phyloP scores from a whole-genome alignment of 352 stramenopile genomes.

The Detonula confervacea region DNA sequence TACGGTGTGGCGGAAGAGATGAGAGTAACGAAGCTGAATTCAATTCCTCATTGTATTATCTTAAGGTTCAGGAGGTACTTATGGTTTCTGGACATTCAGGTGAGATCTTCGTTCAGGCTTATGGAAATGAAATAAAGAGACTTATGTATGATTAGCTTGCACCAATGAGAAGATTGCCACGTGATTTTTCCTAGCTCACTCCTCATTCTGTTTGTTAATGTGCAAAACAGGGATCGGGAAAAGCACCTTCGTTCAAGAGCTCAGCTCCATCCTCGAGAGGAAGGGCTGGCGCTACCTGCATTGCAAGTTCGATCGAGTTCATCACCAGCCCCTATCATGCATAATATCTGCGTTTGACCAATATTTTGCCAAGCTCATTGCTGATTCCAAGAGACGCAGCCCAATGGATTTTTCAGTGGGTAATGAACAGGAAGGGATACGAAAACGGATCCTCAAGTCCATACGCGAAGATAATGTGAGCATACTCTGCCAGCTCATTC shows the following conservation, averaged over 20 bases:
- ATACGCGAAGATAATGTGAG: slow-evolving; percentile 16
- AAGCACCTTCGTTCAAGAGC: slow-evolving; percentile 23
- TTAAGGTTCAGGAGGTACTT: slow-evolving; percentile 8
- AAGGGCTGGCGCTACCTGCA: slow-evolving; percentile 30
- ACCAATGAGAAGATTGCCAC: too few species aligned
- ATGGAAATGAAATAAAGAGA: too few species aligned
- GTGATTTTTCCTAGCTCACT: too few species aligned
- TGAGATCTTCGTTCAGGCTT: too few species aligned
- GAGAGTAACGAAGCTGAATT: neutral
- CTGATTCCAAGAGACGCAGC: neutral
- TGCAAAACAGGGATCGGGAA: slow-evolving; percentile 12
- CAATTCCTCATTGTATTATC: too few species aligned
- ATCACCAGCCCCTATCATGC: slow-evolving; percentile 7
- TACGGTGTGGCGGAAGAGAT: neutral
- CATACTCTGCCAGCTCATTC: slow-evolving; percentile 25
- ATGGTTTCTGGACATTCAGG: slow-evolving; percentile 29
- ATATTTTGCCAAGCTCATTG: slow-evolving; percentile 14
- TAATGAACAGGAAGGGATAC: slow-evolving; percentile 13
- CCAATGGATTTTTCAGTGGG: neutral
- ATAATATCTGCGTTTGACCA: slow-evolving; percentile 37
- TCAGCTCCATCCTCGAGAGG: slow-evolving; percentile 10
- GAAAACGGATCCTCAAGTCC: neutral
- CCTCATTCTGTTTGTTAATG: too few species aligned
- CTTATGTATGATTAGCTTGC: too few species aligned
- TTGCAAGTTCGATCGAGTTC: slow-evolving; percentile 35